These are phyloP conservation scores for Lactarius hatsudake DNA, from an alignment of 768 basidiomycete genomes.

Conservation along the genomic window DNA sequence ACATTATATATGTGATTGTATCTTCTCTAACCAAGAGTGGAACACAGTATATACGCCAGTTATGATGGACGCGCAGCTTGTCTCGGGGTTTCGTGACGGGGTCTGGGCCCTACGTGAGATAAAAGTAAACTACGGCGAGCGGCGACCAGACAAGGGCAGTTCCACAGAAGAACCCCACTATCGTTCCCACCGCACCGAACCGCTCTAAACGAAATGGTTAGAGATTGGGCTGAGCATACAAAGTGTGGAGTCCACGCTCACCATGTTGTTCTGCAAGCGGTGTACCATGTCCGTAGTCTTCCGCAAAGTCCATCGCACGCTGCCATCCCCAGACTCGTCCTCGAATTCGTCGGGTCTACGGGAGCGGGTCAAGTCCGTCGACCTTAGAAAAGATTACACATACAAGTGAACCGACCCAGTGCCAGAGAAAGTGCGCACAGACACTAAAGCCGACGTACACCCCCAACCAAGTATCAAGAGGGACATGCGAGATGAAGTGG, in stretches of 20 bases:
- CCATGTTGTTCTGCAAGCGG: constrained; percentile 4
- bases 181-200: constrained; percentile 6
- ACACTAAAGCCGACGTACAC: neutral
- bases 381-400: neutral
- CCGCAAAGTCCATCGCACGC: neutral
- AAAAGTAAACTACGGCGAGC: neutral
- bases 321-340: neutral
- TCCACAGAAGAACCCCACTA: constrained; percentile 14
- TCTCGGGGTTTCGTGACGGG: neutral
- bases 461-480: constrained; percentile 5
- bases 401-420: neutral
- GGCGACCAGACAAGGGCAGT: constrained; percentile 15
- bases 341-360: constrained; percentile 4
- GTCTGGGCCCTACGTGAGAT: neutral
- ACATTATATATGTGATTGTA: too few relatives aligned
- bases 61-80: too few relatives aligned
- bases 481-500: neutral
- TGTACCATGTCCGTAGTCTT: constrained; percentile 5
- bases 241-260: neutral
- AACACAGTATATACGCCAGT: too few relatives aligned
- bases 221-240: neutral
- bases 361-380: neutral
- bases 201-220: constrained; percentile 1
- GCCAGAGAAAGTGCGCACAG: neutral
- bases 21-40: too few relatives aligned